Evolutionary conservation across 768 basidiomycete species (phyloP).

Genomic region (Suillus discolor): DNA sequence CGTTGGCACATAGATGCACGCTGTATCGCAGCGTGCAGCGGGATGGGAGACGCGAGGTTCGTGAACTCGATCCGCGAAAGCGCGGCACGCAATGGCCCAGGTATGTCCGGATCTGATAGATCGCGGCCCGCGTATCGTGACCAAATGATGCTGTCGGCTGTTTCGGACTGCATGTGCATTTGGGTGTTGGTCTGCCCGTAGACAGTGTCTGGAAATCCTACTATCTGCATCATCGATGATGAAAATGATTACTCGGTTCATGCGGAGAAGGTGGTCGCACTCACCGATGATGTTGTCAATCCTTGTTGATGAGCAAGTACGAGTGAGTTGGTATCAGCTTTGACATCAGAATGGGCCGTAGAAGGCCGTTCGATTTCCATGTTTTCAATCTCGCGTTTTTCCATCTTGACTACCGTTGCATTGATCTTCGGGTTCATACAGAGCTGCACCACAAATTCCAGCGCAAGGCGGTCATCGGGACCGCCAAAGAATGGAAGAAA

Average conservation of each 20-base stretch:
- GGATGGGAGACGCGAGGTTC: constrained; percentile 54
- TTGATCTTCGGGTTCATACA: constrained; percentile 66
- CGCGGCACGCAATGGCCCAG: constrained; percentile 30
- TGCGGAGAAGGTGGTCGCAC: constrained; percentile 18
- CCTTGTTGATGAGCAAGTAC: constrained; percentile 16
- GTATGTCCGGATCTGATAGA: constrained; percentile 10
- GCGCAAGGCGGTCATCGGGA: constrained; percentile 85
- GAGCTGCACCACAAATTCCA: constrained; percentile 84
- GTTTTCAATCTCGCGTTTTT: constrained; percentile 44
- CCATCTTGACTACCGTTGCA: constrained; percentile 76
- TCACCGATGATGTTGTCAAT: constrained; percentile 54
- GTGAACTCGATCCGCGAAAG: constrained; percentile 65
- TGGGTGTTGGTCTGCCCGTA: constrained; percentile 69
- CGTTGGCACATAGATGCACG: constrained; percentile 38
- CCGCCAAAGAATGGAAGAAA: constrained; percentile 95
- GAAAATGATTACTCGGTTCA: neutral
- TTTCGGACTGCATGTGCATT: constrained; percentile 73
- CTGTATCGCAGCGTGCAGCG: constrained; percentile 56
- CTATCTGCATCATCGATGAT: constrained; percentile 18
- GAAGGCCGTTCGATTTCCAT: constrained; percentile 22
- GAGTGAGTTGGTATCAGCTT: constrained; percentile 29
- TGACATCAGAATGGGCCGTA: constrained; percentile 27
- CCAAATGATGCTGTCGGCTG: constrained; percentile 84
- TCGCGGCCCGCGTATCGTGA: constrained; percentile 48
- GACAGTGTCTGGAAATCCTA: constrained; percentile 65